Evolutionary conservation across 257 asterid species (phyloP).

Genomic region (Solanum microdontum): DNA sequence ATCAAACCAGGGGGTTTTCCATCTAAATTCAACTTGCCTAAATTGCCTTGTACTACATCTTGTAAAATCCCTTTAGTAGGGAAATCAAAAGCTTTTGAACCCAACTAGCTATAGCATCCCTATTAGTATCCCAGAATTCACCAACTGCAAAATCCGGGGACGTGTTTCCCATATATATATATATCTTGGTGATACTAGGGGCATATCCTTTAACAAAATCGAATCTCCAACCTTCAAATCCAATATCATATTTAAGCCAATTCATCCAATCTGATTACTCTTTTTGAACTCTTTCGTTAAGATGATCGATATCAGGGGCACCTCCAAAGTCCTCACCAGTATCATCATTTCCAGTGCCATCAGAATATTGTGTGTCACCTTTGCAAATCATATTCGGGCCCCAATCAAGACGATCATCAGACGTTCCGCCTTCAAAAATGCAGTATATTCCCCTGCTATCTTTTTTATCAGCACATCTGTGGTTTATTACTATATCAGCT

Average conservation of each 20-base stretch:
- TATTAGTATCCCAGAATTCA: slow-evolving; percentile 52
- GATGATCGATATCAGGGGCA: slow-evolving; percentile 79
- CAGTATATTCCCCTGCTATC: slow-evolving; percentile 56
- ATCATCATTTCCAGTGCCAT: slow-evolving; percentile 67
- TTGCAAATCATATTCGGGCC: slow-evolving; percentile 57
- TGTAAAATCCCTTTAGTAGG: slow-evolving; percentile 75
- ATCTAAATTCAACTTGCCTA: slow-evolving; percentile 50
- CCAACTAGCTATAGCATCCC: slow-evolving; percentile 50
- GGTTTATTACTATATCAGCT: slow-evolving; percentile 83
- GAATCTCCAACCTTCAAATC: slow-evolving; percentile 73
- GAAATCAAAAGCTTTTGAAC: slow-evolving; percentile 68
- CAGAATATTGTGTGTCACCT: slow-evolving; percentile 43
- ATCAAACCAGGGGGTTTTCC: slow-evolving; percentile 76
- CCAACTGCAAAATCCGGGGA: slow-evolving; percentile 71
- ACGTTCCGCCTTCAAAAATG: slow-evolving; percentile 80
- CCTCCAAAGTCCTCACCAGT: slow-evolving; percentile 27
- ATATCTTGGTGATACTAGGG: slow-evolving; percentile 27
- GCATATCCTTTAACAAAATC: slow-evolving; percentile 72
- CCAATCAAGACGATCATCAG: slow-evolving; percentile 84
- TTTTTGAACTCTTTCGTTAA: slow-evolving; percentile 46
- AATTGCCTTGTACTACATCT: slow-evolving; percentile 61
- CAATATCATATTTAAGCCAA: slow-evolving; percentile 61
- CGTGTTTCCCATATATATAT: slow-evolving; percentile 53
- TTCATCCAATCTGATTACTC: slow-evolving; percentile 81
- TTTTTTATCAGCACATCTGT: slow-evolving; percentile 52